Conservation (phyloP, 1,139 yeast species). For the Kurtzmaniella quercitrusa region DNA sequence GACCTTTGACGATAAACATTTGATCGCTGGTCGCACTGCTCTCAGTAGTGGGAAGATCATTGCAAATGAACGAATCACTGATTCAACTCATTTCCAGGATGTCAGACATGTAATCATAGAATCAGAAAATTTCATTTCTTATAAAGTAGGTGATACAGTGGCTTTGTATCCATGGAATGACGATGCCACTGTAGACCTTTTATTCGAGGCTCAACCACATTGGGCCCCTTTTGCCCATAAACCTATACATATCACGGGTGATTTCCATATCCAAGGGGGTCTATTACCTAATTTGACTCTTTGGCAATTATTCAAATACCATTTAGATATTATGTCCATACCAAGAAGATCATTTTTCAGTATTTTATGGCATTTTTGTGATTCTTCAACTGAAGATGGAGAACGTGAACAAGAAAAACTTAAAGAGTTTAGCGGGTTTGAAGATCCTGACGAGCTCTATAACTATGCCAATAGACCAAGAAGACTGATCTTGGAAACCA, state of each 20-base stretch:
- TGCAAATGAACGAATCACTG: constrained; percentile 58
- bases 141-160: constrained; percentile 76
- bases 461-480: constrained; percentile 91
- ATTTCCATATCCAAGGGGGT: constrained; percentile 51
- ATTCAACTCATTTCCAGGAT: constrained; percentile 80
- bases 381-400: constrained; percentile 41
- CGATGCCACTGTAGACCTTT: constrained; percentile 54
- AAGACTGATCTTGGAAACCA: constrained; percentile 77
- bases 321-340: constrained; percentile 74
- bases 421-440: constrained; percentile 66
- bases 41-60: constrained; percentile 36
- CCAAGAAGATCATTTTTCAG: constrained; percentile 83
- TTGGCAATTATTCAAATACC: constrained; percentile 69
- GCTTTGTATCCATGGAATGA: constrained; percentile 75
- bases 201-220: constrained; percentile 62
- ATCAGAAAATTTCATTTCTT: constrained; percentile 28
- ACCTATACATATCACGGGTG: constrained; percentile 33
- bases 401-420: constrained; percentile 69
- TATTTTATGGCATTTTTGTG: constrained; percentile 67
- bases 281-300: constrained; percentile 52
- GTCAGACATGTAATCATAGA: constrained; percentile 61
- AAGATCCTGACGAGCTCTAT: constrained; percentile 74
- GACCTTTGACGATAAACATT: constrained; percentile 1
- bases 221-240: constrained; percentile 72
- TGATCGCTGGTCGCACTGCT: neutral